Evolutionary conservation across 78 protist species (phyloP), one percentile per base, ranked within the genome.

Genomic region (Dictyostelium citrinum): DNA sequence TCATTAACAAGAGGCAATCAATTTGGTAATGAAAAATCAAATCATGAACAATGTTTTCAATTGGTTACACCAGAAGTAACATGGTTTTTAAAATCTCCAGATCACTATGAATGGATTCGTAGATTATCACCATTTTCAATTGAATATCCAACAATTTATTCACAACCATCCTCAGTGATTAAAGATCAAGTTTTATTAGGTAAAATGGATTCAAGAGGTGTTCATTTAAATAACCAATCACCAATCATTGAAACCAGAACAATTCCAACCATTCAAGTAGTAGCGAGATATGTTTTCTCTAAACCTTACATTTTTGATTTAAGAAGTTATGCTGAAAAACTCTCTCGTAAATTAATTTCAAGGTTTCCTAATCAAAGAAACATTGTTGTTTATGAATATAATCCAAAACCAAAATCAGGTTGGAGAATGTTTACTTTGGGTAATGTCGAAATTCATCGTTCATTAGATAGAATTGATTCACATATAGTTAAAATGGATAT

Each of bases 341-440:
- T 90, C 22, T 31, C 31, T n/a, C 45, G 45, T 1, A 61, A 90
- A 41, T 45, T 90, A 29, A 14, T n/a, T 2, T 49, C 82, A 27
- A 78, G 88, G 27, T 90, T 51, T 51, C 95, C 95, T 4, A 90
- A 90, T 49, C 95, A 90, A 61, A 61, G 95, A 43, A 90, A 90
- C 1, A 5, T 81, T 33, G 33, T 81, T 1, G 88, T 81, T 2
- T 90, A 90, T 58, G 71, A 90, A 9, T 70, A 9, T 31, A 27
- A 27, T 27, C 58, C 76, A 46, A n/a, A 14, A 58, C 16, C 27
- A 29, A 60, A 27, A 12, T 20, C 67, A 0, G 82, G 82, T n/a
- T 41, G 29, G 37, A 31, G 41, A 16, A 46, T 20, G 20, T 16
- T 27, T 20, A 20, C 11, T 1, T 17, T 90, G 49, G 95, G 95